phyloP scores from a whole-genome alignment of 352 stramenopile genomes.

The Globisporangium radiosum region DNA sequence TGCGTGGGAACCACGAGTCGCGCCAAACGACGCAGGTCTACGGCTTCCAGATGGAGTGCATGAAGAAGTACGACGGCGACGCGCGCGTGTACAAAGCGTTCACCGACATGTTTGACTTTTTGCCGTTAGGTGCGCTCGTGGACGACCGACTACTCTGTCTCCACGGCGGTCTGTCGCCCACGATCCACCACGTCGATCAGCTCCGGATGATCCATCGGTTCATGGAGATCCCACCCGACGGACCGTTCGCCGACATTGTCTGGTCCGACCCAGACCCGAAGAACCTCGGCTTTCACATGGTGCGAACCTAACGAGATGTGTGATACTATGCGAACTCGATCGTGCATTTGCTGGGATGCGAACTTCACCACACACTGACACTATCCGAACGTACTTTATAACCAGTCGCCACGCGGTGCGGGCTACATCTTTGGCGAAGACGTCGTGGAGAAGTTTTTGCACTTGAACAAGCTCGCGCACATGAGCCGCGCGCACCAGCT shows the following conservation, averaged over 20 bases:
- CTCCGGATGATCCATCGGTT: conserved; percentile 84
- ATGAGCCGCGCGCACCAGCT: conserved; percentile 82
- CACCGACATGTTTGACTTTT: conserved; percentile 74
- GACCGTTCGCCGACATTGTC: conserved; percentile 76
- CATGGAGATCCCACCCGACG: conserved; percentile 73
- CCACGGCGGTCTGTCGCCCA: conserved; percentile 59
- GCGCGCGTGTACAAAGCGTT: conserved; percentile 69
- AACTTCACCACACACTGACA: too few relatives aligned
- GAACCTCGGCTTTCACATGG: conserved; percentile 80
- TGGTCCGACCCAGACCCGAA: conserved; percentile 82
- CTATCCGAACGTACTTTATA: not conserved
- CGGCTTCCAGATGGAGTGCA: conserved; percentile 80
- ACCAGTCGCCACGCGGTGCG: conserved; percentile 62
- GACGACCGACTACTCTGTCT: conserved; percentile 61
- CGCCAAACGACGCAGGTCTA: conserved; percentile 78
- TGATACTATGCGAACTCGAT: too few relatives aligned
- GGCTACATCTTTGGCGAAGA: conserved; percentile 87
- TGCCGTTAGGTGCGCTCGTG: conserved; percentile 76
- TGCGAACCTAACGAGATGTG: conserved; percentile 6
- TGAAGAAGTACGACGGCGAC: conserved; percentile 82
- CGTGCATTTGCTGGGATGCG: too few relatives aligned
- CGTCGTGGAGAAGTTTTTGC: conserved; percentile 78
- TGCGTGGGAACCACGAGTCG: conserved; percentile 95
- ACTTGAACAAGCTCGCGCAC: conserved; percentile 72
- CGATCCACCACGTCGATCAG: conserved; percentile 88